phyloP scores from a whole-genome alignment of 768 basidiomycete species.

The Cubamyces sp. region DNA sequence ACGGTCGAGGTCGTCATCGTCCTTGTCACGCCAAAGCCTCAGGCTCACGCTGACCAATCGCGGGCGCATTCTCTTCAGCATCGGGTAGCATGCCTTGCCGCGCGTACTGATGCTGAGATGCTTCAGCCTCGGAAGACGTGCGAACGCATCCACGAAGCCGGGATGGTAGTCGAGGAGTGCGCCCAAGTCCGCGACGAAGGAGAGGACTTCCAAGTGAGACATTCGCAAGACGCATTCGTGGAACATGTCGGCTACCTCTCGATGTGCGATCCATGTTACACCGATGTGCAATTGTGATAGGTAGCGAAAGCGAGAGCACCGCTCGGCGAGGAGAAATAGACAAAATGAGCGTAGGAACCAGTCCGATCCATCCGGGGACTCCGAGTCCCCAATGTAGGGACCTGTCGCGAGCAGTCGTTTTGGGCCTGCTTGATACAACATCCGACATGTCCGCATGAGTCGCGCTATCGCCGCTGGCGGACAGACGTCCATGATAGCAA shows the following conservation, averaged over 20 bases:
- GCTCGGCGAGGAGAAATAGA: conserved; percentile 1
- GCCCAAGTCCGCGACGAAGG: conserved; percentile 1
- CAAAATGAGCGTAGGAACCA: background rate
- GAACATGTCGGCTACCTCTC: background rate
- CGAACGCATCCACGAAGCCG: background rate
- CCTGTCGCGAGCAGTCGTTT: background rate
- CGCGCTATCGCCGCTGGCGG: background rate
- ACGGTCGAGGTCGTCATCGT: background rate
- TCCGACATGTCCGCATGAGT: conserved; percentile 2
- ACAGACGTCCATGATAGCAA: background rate
- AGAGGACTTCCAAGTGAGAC: background rate
- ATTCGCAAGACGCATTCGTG: background rate
- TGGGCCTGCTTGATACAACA: background rate
- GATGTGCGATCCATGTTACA: background rate
- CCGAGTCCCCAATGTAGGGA: background rate
- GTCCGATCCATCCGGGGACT: background rate
- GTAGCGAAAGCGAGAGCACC: background rate
- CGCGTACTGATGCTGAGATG: background rate
- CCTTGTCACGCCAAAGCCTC: background rate
- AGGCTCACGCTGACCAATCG: background rate
- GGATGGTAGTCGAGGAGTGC: background rate
- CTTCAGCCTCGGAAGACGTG: background rate
- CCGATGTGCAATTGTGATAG: background rate
- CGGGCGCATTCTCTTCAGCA: background rate
- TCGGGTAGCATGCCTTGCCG: background rate